Base-by-base conservation (phyloP, 2,329 filamentous ascomycete species). In the Shiraia sp. region DNA sequence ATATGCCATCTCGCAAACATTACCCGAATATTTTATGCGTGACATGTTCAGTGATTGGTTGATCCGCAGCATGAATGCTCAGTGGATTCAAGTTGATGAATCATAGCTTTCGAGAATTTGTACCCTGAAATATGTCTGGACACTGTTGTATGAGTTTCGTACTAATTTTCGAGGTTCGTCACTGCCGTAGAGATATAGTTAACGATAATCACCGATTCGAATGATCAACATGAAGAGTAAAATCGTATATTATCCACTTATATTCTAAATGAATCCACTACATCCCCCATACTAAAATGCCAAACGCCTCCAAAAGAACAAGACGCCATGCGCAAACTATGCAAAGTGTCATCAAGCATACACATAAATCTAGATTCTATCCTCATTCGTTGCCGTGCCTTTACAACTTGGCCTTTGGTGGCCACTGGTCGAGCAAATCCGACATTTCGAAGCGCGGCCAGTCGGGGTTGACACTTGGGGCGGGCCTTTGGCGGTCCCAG, bases 361-460 rank as follows among this genome's bases (percentile, higher is more conserved):
- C 12, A 32, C 33, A 22, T 22, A 22, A 22, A 22, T 22, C 19
- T 22, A 22, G 19, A 22, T 22, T 27, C 10, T 9, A 6, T 17
- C 22, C 17, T 39, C 32, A 53, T 22, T 8, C 19, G 4, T 22
- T 22, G 4, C 8, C 19, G 4, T 22, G 4, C 8, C 19, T 22
- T 22, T 22, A 65, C 53, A 65, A 49, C 55, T 55, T 63, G n/a
- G 61, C 58, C 49, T 53, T 59, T 8, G 58, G 19, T 22, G 19
- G 55, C 50, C 57, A 61, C 30, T 50, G 49, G 22, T 72, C 67
- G 40, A 73, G 41, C 38, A 83, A 56, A 52, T 82, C 77, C 37
- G 67, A 76, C 74, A 84, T 75, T 72, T 85, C 80, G 3, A 71
- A 70, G 33, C 76, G 73, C 6, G 82, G 81, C 63, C 74, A 85